Evolutionary conservation across 2,329 filamentous ascomycete genomes (phyloP), one percentile per base, ranked within the genome.

Genomic region (Calonectria ilicicola): DNA sequence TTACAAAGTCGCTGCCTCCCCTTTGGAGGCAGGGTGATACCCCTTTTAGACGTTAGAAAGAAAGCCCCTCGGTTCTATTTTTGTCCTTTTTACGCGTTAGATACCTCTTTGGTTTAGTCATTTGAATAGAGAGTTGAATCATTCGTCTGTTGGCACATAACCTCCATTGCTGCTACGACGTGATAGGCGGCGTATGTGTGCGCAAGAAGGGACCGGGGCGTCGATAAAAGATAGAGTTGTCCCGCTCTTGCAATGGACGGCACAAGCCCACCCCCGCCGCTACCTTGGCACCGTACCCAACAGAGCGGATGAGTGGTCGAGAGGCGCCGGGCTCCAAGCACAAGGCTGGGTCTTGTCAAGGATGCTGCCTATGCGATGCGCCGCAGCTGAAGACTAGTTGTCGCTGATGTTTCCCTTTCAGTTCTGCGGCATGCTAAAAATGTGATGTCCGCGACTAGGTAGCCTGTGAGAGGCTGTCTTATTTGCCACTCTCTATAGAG

Each of bases 41-140:
- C 77, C 77, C 44, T 72, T 71, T 71, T 79, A 75, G 76, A 78
- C 62, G 64, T 58, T 29, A 32, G 64, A 76, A 69, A 32, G 64
- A 76, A 69, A 75, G 67, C 63, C 68, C n/a, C 44, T 67, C 60
- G 62, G 46, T 51, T 42, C 51, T 67, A 53, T 26, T 70, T 73
- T 68, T 67, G 51, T 40, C 35, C 17, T 19, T 51, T 49, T 51
- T 17, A 38, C 51, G 63, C 63, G 60, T 73, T 73, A 63, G 71
- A 73, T 73, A 73, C 71, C 64, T 67, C 53, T 46, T 46, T 65
- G 42, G 53, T 60, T 63, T 69, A 44, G 56, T 44, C 27, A 38
- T 65, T 65, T 49, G 49, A 72, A 65, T 58, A 72, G 38, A 65
- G 29, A 65, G 40, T 65, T 53, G 65, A 44, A 32, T 65, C 56